Base-by-base conservation (phyloP, 352 stramenopile genomes). In the Globisporangium camurandrum region DNA sequence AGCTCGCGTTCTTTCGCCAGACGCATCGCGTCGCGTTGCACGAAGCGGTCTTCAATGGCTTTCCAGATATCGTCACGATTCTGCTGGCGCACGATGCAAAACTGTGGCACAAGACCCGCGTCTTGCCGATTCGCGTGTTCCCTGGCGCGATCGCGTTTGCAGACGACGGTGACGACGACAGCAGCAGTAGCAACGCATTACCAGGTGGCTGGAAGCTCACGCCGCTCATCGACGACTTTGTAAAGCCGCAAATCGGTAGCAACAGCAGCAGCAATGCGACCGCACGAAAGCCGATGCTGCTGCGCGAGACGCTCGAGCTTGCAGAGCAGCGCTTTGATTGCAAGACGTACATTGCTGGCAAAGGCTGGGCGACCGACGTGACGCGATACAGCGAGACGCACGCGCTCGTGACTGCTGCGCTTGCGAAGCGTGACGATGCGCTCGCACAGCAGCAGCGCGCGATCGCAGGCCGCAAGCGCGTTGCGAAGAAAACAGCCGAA, bases 21-120 rank as follows among this genome's bases (percentile, higher is more conserved):
- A 88, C 77, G 0, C 74, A 85, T 19, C 77, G 80, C n/a, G 75
- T 88, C 17, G 46, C 80, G 17, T 59, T 92, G 23, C 75, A 89
- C 31, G 80, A 92, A 51, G 80, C 77, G 12, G 48, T 87, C 11
- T 63, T 84, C 44, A 92, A 88, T 45, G 77, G 75, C 2, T 71
- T 83, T 43, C 56, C 71, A 1, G 54, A 82, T 17, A 73, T 89
- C 26, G 61, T 63, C 24, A 56, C 62, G 8, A 67, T 88, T 20
- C 37, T 92, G 39, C 44, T 89, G 1, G 57, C 68, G 6, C 67
- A 71, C 27, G 73, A 66, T 23, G 75, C 75, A 1, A 65, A 41
- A 16, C n/a, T 85, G 7, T 84, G 65, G 67, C 75, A 89, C 23
- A 67, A 67, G 22, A 84, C 75, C 0, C 70, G 82, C 41, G 67